phyloP scores from a whole-genome alignment of 257 asterid species.

The Capsicum chinense region DNA sequence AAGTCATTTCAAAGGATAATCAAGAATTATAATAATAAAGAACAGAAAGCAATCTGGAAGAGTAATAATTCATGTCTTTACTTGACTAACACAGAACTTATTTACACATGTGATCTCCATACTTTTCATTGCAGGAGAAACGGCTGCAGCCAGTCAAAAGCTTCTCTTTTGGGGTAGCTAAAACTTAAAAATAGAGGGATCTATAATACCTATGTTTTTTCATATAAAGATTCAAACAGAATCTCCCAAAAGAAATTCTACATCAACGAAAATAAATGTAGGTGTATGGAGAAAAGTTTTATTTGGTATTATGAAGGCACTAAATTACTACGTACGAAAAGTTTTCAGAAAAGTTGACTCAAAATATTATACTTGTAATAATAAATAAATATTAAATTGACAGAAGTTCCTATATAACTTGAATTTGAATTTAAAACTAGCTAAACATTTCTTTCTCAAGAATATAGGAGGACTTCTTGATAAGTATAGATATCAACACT shows the following conservation, averaged over 20 bases:
- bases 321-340: background rate
- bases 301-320: slow-evolving; percentile 51
- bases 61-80: background rate
- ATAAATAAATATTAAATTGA: background rate
- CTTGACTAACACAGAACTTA: background rate
- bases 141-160: background rate
- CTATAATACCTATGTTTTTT: background rate
- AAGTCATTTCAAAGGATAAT: background rate
- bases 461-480: background rate
- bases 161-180: background rate
- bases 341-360: background rate
- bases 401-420: background rate
- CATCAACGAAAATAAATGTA: background rate
- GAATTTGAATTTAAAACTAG: background rate
- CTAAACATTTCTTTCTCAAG: background rate
- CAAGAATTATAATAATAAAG: background rate
- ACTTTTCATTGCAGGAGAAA: background rate
- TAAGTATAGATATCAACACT: background rate
- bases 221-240: background rate
- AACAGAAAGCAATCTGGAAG: background rate
- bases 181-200: background rate
- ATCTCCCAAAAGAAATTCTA: background rate
- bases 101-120: background rate
- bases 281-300: slow-evolving; percentile 32
- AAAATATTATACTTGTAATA: background rate